Evolutionary conservation across 2,329 filamentous ascomycete genomes (phyloP).

Genomic region (Macrophomina pseudophaseolina): DNA sequence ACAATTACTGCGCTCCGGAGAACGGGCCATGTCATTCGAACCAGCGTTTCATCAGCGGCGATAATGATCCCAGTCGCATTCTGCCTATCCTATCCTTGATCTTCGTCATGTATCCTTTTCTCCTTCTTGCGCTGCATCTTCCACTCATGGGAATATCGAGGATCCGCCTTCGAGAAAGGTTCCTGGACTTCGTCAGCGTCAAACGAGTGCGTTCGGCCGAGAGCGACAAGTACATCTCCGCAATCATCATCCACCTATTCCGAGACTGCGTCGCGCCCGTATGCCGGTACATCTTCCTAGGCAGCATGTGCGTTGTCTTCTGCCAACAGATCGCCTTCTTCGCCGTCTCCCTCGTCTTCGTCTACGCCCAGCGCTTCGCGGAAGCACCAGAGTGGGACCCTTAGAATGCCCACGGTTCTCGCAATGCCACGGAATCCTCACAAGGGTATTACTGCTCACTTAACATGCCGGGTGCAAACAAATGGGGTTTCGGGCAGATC

Average conservation of each 20-base stretch:
- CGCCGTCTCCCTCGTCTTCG: neutral
- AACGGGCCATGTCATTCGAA: neutral
- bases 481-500: slow-evolving; percentile 15
- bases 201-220: neutral
- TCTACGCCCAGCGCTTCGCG: slow-evolving; percentile 5
- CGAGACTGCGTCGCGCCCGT: neutral
- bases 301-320: neutral
- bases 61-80: neutral
- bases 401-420: neutral
- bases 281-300: neutral
- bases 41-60: neutral
- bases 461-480: neutral
- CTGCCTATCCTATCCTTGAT: neutral
- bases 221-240: neutral
- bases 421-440: neutral
- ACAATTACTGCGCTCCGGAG: neutral
- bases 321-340: slow-evolving; percentile 3
- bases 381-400: neutral
- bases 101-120: slow-evolving; percentile 1
- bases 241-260: neutral
- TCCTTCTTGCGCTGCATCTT: neutral
- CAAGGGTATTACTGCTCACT: neutral
- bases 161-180: neutral
- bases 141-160: neutral
- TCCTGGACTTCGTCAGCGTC: neutral